Evolutionary conservation across 1,284 basidiomycete genomes (phyloP).

Genomic region (Sanghuangporus sanghuang): DNA sequence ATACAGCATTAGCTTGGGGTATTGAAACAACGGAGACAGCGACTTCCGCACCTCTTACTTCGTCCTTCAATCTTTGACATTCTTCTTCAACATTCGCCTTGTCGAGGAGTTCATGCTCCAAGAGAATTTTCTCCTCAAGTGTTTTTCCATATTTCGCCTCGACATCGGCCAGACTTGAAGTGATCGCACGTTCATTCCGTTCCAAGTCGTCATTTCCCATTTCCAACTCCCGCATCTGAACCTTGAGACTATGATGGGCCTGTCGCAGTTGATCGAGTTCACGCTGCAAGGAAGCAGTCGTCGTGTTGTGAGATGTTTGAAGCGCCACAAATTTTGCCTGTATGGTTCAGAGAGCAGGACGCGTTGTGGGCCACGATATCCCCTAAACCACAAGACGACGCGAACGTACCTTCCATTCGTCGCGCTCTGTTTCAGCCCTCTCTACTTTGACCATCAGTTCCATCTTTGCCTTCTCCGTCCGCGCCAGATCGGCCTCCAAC

Average conservation of each 20-base stretch:
- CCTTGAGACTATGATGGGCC: slow-evolving; percentile 73
- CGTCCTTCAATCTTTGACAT: slow-evolving; percentile 88
- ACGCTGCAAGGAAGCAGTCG: slow-evolving; percentile 79
- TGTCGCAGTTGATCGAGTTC: slow-evolving; percentile 84
- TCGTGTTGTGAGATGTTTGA: slow-evolving; percentile 87
- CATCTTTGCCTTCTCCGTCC: slow-evolving; percentile 82
- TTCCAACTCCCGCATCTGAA: slow-evolving; percentile 84
- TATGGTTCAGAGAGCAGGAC: not conserved
- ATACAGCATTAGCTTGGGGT: slow-evolving; percentile 21
- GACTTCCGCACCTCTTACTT: slow-evolving; percentile 71
- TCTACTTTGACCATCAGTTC: slow-evolving; percentile 75
- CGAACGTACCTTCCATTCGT: slow-evolving; percentile 83
- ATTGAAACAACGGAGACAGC: slow-evolving; percentile 13
- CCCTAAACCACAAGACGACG: slow-evolving; percentile 4
- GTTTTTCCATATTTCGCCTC: slow-evolving; percentile 89
- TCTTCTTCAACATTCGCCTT: slow-evolving; percentile 91
- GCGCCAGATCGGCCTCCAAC: slow-evolving; percentile 82
- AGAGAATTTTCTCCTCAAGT: slow-evolving; percentile 92
- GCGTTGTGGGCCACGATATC: slow-evolving; percentile 4
- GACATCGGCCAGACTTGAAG: slow-evolving; percentile 86
- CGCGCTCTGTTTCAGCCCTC: slow-evolving; percentile 73
- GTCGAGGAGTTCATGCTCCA: slow-evolving; percentile 95
- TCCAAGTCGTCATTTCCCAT: slow-evolving; percentile 97
- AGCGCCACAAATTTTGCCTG: slow-evolving; percentile 86
- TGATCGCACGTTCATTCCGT: slow-evolving; percentile 85